Conservation (phyloP, 129 eudicot species). For the Chrysanthemum lavandulifolium region DNA sequence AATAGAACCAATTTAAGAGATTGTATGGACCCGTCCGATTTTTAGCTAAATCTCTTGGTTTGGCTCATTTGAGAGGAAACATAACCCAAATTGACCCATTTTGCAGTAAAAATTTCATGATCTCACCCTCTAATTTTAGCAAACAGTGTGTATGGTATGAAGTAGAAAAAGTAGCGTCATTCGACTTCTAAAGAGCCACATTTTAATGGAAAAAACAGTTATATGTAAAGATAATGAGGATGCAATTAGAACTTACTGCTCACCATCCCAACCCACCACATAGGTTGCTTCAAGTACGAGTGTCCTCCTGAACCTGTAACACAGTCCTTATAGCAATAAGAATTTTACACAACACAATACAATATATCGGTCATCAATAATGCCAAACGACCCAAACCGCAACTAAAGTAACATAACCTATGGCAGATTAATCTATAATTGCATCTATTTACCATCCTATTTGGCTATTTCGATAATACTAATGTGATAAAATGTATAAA, state of each 20-base stretch:
- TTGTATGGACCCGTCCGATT: background rate
- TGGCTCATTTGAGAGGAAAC: background rate
- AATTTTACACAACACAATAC: background rate
- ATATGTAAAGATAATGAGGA: slow-evolving; percentile 2
- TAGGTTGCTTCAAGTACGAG: slow-evolving; percentile 73
- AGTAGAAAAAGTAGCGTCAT: too few relatives aligned
- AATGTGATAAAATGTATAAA: too few relatives aligned
- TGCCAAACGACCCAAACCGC: too few relatives aligned
- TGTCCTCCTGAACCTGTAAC: slow-evolving; percentile 79
- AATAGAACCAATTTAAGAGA: background rate
- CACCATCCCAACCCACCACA: slow-evolving; percentile 98
- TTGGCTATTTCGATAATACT: too few relatives aligned
- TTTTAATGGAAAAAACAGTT: background rate
- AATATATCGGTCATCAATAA: too few relatives aligned
- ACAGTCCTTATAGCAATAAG: slow-evolving; percentile 2
- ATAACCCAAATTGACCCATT: background rate
- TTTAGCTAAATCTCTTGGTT: background rate
- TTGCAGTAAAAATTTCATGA: too few relatives aligned
- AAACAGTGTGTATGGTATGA: background rate
- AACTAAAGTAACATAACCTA: too few relatives aligned
- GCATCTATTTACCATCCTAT: too few relatives aligned
- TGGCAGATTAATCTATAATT: too few relatives aligned
- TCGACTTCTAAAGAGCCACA: background rate
- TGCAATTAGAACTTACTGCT: slow-evolving; percentile 56
- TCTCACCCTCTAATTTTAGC: too few relatives aligned